Conservation (phyloP, 257 asterid genomes). For the Lycium barbarum region DNA sequence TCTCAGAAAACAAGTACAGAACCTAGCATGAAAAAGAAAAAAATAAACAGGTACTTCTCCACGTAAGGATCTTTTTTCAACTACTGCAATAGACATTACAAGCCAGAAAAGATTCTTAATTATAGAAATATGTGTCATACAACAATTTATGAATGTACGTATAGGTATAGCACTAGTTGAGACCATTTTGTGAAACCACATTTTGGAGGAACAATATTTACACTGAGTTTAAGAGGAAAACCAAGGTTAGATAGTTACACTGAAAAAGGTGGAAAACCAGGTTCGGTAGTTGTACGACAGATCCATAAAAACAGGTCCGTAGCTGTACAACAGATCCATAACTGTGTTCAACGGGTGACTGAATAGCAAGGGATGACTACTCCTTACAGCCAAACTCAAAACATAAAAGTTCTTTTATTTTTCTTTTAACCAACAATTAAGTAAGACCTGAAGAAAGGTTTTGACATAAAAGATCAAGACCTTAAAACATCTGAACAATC, state of each 20-base stretch:
- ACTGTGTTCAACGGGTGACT: constrained; percentile 6
- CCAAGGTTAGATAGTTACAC: neutral
- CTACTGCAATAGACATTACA: neutral
- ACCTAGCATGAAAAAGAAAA: neutral
- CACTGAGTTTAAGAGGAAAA: neutral
- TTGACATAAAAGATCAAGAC: neutral
- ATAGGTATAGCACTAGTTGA: neutral
- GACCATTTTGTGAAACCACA: constrained; percentile 10
- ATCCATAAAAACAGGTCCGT: neutral
- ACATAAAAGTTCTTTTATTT: neutral
- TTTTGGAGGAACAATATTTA: constrained; percentile 5
- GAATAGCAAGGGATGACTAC: neutral
- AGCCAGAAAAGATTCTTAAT: neutral
- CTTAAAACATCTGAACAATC: neutral
- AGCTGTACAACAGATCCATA: neutral
- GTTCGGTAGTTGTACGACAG: neutral
- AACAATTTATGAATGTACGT: neutral
- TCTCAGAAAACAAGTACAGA: constrained; percentile 9
- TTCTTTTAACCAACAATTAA: neutral
- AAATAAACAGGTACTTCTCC: neutral
- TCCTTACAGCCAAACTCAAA: constrained; percentile 13
- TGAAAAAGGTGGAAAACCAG: constrained; percentile 1
- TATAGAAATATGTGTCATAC: neutral
- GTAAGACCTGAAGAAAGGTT: neutral
- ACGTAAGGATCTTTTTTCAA: constrained; percentile 12